phyloP scores from a whole-genome alignment of 2,329 filamentous ascomycete genomes.

The Hymenoscyphus infarciens region DNA sequence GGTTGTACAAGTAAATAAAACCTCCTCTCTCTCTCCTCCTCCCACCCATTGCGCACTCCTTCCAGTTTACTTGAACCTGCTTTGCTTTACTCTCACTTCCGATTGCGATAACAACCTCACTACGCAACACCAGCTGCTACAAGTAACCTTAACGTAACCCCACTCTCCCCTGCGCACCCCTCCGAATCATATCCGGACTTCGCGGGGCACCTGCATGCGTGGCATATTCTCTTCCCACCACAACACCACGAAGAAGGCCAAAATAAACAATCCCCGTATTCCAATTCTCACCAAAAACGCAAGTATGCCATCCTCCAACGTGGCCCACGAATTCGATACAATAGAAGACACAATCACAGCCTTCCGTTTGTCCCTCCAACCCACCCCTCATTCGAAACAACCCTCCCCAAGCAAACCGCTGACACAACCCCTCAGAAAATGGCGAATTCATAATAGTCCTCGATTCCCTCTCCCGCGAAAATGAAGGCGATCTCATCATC shows the following conservation, averaged over 20 bases:
- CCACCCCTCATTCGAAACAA: neutral
- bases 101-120: neutral
- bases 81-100: no score
- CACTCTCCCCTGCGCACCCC: conserved; percentile 10
- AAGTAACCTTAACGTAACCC: conserved; percentile 1
- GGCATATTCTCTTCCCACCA: neutral
- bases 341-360: conserved; percentile 63
- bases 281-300: neutral
- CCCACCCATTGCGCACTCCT: no score
- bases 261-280: neutral
- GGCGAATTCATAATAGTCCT: conserved; percentile 96
- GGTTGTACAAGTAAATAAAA: no score
- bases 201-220: conserved; percentile 17
- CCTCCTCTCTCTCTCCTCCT: no score
- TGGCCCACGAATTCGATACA: conserved; percentile 52
- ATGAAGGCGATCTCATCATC: conserved; percentile 97
- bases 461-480: conserved; percentile 88
- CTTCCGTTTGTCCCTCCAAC: conserved; percentile 51
- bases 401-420: conserved; percentile 13
- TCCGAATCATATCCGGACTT: conserved; percentile 13
- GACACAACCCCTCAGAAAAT: conserved; percentile 47
- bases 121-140: neutral
- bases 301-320: conserved; percentile 32
- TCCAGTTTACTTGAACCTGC: no score
- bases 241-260: neutral